These are phyloP conservation scores for Cavenderia fasciculata DNA, from an alignment of 78 protist genomes.

Conservation along the genomic window DNA sequence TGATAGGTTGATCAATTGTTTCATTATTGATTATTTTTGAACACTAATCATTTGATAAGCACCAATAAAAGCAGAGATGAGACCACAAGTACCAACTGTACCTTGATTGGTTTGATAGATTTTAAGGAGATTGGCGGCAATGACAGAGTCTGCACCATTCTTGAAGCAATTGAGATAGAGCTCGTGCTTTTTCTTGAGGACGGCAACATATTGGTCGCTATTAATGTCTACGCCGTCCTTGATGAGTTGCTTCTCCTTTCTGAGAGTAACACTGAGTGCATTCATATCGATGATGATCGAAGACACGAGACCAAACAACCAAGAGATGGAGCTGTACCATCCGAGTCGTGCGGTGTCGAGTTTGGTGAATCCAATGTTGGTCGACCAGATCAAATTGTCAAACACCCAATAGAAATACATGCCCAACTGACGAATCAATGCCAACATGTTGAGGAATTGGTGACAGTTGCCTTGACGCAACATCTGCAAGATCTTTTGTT, in stretches of 20 bases:
- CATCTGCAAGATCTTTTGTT: slow-evolving; percentile 43
- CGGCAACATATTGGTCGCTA: neutral
- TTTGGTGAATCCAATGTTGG: slow-evolving; percentile 46
- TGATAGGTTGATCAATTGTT: too few relatives aligned
- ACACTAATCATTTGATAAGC: slow-evolving; percentile 73
- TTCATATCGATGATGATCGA: slow-evolving; percentile 72
- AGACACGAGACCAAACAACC: slow-evolving; percentile 66
- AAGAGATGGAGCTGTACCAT: slow-evolving; percentile 46
- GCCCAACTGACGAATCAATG: slow-evolving; percentile 53
- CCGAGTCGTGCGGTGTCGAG: slow-evolving; percentile 52
- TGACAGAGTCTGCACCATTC: slow-evolving; percentile 44
- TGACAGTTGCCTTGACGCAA: slow-evolving; percentile 8
- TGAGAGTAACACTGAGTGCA: slow-evolving; percentile 12
- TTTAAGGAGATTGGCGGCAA: slow-evolving; percentile 61
- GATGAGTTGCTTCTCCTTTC: slow-evolving; percentile 22
- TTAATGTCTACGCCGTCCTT: neutral
- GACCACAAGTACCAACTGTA: slow-evolving; percentile 49
- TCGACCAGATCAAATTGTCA: slow-evolving; percentile 35
- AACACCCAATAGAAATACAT: slow-evolving; percentile 76
- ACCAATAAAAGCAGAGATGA: slow-evolving; percentile 61
- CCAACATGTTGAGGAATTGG: slow-evolving; percentile 19
- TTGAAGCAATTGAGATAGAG: slow-evolving; percentile 42
- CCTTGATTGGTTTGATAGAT: slow-evolving; percentile 52
- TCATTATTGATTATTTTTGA: too few relatives aligned
- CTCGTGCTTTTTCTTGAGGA: slow-evolving; percentile 39